Conservation (phyloP, 805 yeast genomes). For the Teunomyces cretensis region DNA sequence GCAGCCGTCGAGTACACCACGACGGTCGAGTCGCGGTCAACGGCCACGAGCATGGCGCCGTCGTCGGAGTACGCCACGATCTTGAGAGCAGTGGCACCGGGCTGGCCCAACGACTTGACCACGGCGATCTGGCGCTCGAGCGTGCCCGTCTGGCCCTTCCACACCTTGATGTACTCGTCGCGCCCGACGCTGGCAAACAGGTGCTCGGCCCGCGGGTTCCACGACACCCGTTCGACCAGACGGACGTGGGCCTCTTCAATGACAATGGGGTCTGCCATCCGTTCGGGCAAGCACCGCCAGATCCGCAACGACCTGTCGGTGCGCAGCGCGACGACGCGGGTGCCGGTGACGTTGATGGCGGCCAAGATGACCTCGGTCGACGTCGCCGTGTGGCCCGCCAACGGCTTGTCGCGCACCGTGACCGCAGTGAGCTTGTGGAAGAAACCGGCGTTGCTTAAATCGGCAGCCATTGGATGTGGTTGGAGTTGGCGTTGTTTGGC, state of each 20-base stretch:
- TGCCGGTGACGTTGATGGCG: constrained; percentile 42
- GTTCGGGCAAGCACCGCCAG: constrained; percentile 32
- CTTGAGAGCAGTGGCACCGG: constrained; percentile 7
- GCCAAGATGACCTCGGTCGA: constrained; percentile 35
- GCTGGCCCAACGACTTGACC: constrained; percentile 17
- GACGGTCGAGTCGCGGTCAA: constrained; percentile 39
- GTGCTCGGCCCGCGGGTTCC: constrained; percentile 50
- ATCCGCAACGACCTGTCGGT: constrained; percentile 44
- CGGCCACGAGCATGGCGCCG: constrained; percentile 47
- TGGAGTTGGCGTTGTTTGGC: too few relatives aligned
- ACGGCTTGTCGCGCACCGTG: constrained; percentile 12
- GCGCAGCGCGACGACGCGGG: constrained; percentile 42
- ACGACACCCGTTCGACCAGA: constrained; percentile 41
- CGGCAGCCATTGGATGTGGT: not conserved
- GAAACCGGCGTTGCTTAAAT: not conserved
- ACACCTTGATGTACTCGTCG: constrained; percentile 46
- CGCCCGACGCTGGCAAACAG: constrained; percentile 49
- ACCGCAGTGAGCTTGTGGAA: not conserved
- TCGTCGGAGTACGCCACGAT: constrained; percentile 42
- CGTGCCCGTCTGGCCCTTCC: constrained; percentile 42
- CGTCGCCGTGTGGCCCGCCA: constrained; percentile 14
- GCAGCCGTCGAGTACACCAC: constrained; percentile 31
- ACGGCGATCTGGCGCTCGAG: constrained; percentile 31
- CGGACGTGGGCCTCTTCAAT: constrained; percentile 42
- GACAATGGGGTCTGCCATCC: constrained; percentile 34